Conservation (phyloP, 2,329 filamentous ascomycete species). For the Ustilaginoidea virens region DNA sequence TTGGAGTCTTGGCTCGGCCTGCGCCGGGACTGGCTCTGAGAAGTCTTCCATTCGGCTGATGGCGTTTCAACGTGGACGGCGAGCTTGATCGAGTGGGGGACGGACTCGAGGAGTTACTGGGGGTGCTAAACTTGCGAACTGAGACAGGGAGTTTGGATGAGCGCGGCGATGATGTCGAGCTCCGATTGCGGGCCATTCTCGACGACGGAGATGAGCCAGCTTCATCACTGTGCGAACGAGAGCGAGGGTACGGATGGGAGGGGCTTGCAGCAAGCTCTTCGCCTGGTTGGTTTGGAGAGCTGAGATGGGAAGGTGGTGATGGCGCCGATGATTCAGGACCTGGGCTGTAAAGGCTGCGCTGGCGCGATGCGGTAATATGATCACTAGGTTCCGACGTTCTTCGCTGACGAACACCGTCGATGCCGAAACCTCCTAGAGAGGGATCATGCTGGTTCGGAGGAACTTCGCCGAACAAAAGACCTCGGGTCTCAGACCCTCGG, state of each 20-base stretch:
- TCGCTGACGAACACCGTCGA: constrained; percentile 34
- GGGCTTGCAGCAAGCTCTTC: background rate
- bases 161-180: constrained; percentile 12
- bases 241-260: constrained; percentile 18
- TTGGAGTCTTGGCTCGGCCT: constrained; percentile 28
- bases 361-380: constrained; percentile 32
- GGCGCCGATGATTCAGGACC: constrained; percentile 47
- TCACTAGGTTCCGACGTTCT: constrained; percentile 60
- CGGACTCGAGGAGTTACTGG: constrained; percentile 31
- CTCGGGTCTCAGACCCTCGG: constrained; percentile 22
- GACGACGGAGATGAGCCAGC: constrained; percentile 16
- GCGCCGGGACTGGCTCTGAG: constrained; percentile 22
- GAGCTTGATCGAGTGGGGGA: constrained; percentile 41
- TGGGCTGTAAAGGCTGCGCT: constrained; percentile 39
- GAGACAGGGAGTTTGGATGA: constrained; percentile 31
- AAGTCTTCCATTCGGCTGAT: constrained; percentile 24
- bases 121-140: constrained; percentile 26
- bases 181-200: constrained; percentile 16
- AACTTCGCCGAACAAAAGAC: constrained; percentile 63
- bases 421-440: constrained; percentile 43
- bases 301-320: constrained; percentile 46
- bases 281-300: constrained; percentile 8
- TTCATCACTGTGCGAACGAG: constrained; percentile 47
- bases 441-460: constrained; percentile 40
- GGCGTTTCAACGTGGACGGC: constrained; percentile 29